phyloP scores from a whole-genome alignment of 495 filamentous ascomycete species.

The Daldinia caldariorum region DNA sequence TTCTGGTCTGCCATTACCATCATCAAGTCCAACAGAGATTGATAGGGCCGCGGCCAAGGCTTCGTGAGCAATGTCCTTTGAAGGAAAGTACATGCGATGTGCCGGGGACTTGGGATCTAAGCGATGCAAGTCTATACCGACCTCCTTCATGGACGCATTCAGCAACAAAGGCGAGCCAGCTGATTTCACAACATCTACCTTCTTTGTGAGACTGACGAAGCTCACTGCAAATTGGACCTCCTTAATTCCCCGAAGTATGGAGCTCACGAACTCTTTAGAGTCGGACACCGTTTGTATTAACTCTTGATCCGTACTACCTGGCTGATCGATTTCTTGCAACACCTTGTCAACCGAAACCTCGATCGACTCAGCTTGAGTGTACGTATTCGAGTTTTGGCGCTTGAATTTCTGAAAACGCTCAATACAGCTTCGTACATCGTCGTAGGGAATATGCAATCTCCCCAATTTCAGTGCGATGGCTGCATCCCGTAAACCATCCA shows the following conservation, averaged over 20 bases:
- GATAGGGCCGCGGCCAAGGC: conserved; percentile 92
- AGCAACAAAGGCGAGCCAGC: conserved; percentile 76
- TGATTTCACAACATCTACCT: conserved; percentile 70
- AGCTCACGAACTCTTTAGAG: conserved; percentile 91
- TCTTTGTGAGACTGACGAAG: conserved; percentile 86
- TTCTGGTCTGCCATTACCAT: conserved; percentile 83
- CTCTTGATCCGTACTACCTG: conserved; percentile 76
- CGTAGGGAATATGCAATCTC: conserved; percentile 87
- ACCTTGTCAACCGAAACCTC: conserved; percentile 77
- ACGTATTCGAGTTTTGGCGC: conserved; percentile 39
- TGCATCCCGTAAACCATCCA: conserved; percentile 88
- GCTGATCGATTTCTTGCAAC: conserved; percentile 78
- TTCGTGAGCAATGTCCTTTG: conserved; percentile 92
- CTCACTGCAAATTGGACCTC: conserved; percentile 96
- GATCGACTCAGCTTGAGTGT: conserved; percentile 50
- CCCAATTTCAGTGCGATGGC: conserved; percentile 91
- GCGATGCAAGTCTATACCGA: conserved; percentile 91
- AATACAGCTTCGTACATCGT: conserved; percentile 76
- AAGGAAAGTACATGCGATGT: conserved; percentile 98
- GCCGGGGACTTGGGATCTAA: conserved; percentile 93
- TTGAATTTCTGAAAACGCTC: conserved; percentile 57
- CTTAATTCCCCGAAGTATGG: conserved; percentile 89
- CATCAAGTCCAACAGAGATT: conserved; percentile 88
- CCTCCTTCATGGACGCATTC: conserved; percentile 92
- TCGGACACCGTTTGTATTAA: conserved; percentile 89